Evolutionary conservation across 1,284 basidiomycete genomes (phyloP).

Genomic region (Rhodofomes roseus): DNA sequence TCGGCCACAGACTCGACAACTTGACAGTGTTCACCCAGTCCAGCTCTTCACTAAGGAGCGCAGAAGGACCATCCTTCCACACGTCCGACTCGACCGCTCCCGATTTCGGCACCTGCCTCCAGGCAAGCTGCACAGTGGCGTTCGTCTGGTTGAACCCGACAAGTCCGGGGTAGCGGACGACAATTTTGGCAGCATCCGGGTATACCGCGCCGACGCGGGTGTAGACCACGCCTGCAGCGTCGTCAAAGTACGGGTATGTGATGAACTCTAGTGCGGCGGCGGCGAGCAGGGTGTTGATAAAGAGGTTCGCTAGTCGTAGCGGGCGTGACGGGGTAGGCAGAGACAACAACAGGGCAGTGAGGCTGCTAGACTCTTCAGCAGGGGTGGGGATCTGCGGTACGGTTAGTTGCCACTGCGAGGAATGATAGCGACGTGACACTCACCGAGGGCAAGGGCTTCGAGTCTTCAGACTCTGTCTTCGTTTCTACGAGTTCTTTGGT

Average conservation of each 20-base stretch:
- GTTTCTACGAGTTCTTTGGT: background rate
- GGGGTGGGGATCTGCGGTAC: background rate
- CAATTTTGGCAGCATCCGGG: conserved; percentile 58
- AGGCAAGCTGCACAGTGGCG: conserved; percentile 39
- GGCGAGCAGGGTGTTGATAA: conserved; percentile 50
- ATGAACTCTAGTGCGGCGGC: conserved; percentile 49
- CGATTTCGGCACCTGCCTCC: conserved; percentile 35
- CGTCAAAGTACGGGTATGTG: conserved; percentile 47
- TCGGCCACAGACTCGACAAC: conserved; percentile 63
- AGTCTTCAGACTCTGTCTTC: background rate
- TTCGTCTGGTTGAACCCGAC: conserved; percentile 27
- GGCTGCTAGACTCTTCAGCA: background rate
- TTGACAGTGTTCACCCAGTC: conserved; percentile 68
- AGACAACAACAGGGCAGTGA: conserved; percentile 36
- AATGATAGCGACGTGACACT: background rate
- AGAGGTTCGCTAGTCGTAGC: conserved; percentile 36
- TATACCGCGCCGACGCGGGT: conserved; percentile 68
- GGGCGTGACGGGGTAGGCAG: conserved; percentile 39
- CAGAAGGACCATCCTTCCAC: conserved; percentile 54
- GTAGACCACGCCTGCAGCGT: conserved; percentile 54
- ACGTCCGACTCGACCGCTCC: conserved; percentile 13
- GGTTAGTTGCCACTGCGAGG: background rate
- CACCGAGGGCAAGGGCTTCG: background rate
- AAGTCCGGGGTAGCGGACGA: conserved; percentile 50
- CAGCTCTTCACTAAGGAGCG: conserved; percentile 39